Evolutionary conservation across 208 protist genomes (phyloP).

Genomic region (Angomonas deanei): DNA sequence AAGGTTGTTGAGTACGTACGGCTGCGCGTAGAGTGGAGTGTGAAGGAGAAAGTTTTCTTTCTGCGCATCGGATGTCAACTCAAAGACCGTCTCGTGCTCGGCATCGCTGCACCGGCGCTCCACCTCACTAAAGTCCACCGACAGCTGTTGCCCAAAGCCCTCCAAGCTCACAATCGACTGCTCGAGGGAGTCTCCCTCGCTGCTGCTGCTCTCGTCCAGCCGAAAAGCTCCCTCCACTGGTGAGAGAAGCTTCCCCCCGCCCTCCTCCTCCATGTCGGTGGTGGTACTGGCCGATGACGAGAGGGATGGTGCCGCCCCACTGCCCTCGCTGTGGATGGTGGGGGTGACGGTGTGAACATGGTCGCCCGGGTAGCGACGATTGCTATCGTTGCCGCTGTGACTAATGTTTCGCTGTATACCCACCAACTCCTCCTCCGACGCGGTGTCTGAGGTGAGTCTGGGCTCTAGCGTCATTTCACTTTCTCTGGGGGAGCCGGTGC

Average conservation of each 20-base stretch:
- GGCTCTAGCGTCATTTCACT: no score
- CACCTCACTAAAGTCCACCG: background rate
- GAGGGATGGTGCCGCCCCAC: background rate
- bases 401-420: background rate
- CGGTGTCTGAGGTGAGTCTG: background rate
- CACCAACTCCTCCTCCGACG: background rate
- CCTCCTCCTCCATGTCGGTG: background rate
- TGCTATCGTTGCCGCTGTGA: background rate
- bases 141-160: background rate
- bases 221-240: no score
- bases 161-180: background rate
- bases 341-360: background rate
- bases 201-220: no score
- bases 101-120: background rate
- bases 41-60: background rate
- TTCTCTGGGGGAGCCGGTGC: no score
- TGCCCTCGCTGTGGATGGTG: background rate
- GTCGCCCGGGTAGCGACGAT: background rate
- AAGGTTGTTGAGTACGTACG: constrained; percentile 27
- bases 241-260: no score
- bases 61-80: background rate
- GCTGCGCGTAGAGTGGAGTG: constrained; percentile 21
- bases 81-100: background rate
- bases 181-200: background rate
- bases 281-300: background rate